A percentile compares a stretch with the other conserved stretches of the same genome.
Conservation (phyloP, 805 yeast genomes). For the Saccharomycopsis schoenii region DNA sequence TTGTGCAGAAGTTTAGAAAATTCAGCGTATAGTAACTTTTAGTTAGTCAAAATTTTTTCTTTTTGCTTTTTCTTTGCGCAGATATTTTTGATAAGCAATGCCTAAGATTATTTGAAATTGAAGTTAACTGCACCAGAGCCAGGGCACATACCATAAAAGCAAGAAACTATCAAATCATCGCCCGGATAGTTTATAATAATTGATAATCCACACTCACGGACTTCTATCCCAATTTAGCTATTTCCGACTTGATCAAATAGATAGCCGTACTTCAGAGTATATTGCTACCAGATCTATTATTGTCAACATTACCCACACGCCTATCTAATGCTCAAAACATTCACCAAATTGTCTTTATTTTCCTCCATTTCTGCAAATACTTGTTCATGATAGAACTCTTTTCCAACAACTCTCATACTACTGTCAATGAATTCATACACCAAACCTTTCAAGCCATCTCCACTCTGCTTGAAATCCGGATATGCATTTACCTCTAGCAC, state of each 20-base stretch:
- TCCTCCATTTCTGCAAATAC: not conserved
- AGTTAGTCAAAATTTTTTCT: not conserved
- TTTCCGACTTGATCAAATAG: too few relatives aligned
- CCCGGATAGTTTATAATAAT: not conserved
- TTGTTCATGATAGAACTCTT: not conserved
- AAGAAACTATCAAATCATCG: not conserved
- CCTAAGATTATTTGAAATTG: not conserved
- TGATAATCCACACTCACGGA: too few relatives aligned
- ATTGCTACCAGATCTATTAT: too few relatives aligned
- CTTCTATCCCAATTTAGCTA: too few relatives aligned
- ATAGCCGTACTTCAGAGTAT: too few relatives aligned
- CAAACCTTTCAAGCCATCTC: conserved; percentile 54
- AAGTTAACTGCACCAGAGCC: not conserved
- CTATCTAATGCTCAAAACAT: not conserved
- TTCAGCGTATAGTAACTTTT: too few relatives aligned
- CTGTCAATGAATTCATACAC: conserved; percentile 55
- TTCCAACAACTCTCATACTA: not conserved
- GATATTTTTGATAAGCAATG: not conserved
- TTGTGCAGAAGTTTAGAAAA: too few relatives aligned
- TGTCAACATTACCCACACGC: too few relatives aligned
- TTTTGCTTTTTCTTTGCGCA: not conserved
- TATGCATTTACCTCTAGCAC: conserved; percentile 84
- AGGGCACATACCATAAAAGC: not conserved
- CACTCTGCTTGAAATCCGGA: conserved; percentile 97
- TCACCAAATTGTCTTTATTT: not conserved